Percentiles rank a stretch among this genome's conserved stretches.
These are phyloP conservation scores for Alternaria ethzedia DNA, from an alignment of 2,329 filamentous ascomycete genomes.

Conservation along the genomic window DNA sequence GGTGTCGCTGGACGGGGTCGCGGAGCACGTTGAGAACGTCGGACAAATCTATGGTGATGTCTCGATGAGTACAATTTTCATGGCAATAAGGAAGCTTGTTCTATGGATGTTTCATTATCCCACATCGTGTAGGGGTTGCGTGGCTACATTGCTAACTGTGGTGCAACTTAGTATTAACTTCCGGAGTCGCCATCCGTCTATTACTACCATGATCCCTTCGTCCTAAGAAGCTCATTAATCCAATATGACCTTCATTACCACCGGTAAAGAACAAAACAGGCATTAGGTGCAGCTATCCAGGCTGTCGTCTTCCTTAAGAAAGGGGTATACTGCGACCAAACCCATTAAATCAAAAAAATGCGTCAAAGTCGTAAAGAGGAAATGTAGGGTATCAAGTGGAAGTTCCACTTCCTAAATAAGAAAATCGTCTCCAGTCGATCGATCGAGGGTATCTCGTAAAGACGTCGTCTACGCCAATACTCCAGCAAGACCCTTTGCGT, in stretches of 20 bases:
- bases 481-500: conserved; percentile 33
- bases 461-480: conserved; percentile 29
- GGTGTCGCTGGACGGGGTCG: conserved; percentile 43
- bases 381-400: conserved; percentile 11
- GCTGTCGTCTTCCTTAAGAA: conserved; percentile 24
- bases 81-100: background rate
- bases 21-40: conserved; percentile 27
- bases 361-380: conserved; percentile 22
- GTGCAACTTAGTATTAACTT: background rate
- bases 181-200: background rate
- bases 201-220: background rate
- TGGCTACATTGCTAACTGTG: background rate
- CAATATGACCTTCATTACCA: background rate
- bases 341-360: conserved; percentile 2
- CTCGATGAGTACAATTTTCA: background rate
- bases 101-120: background rate
- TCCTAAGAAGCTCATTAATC: background rate
- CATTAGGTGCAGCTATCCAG: conserved; percentile 34
- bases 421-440: background rate
- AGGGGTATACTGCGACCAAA: conserved; percentile 39
- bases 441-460: background rate
- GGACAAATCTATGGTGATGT: conserved; percentile 8
- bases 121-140: background rate
- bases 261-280: background rate
- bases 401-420: background rate